phyloP scores from a whole-genome alignment of 108 stramenopile species.

The Nitzschia inconspicua region DNA sequence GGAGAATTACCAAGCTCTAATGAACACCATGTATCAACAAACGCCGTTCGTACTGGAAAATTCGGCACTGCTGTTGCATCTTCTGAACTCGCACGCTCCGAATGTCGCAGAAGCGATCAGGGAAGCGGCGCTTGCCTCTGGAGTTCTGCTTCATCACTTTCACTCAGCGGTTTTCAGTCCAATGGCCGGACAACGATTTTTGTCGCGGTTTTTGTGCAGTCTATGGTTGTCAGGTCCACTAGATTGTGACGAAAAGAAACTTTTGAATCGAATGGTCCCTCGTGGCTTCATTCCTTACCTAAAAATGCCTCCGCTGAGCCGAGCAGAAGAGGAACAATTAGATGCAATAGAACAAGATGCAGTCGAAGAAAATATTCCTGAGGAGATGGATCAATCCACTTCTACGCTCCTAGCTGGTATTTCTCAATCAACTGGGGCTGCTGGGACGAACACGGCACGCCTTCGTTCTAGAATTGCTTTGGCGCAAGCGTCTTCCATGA shows the following conservation, averaged over 20 bases:
- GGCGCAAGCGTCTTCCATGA: conserved; percentile 14
- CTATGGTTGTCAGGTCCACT: conserved; percentile 71
- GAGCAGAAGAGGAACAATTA: conserved; percentile 64
- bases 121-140: conserved; percentile 61
- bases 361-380: conserved; percentile 32
- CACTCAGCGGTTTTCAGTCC: conserved; percentile 76
- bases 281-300: conserved; percentile 67
- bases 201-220: conserved; percentile 74
- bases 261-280: conserved; percentile 66
- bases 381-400: neutral
- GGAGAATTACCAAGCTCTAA: conserved; percentile 47
- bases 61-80: conserved; percentile 63
- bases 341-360: conserved; percentile 62
- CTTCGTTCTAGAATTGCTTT: conserved; percentile 48
- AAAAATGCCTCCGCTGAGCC: conserved; percentile 63
- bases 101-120: conserved; percentile 44
- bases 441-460: conserved; percentile 54
- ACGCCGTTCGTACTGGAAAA: conserved; percentile 79
- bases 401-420: neutral
- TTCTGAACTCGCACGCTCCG: conserved; percentile 56
- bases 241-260: conserved; percentile 58
- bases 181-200: conserved; percentile 58
- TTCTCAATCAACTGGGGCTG: conserved; percentile 18
- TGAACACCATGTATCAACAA: conserved; percentile 52
- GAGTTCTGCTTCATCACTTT: conserved; percentile 69